A percentile compares a stretch with the other conserved stretches of the same genome.
Evolutionary conservation across 192 early-diverging fungal genomes (phyloP).

Genomic region (Funneliformis mosseae): DNA sequence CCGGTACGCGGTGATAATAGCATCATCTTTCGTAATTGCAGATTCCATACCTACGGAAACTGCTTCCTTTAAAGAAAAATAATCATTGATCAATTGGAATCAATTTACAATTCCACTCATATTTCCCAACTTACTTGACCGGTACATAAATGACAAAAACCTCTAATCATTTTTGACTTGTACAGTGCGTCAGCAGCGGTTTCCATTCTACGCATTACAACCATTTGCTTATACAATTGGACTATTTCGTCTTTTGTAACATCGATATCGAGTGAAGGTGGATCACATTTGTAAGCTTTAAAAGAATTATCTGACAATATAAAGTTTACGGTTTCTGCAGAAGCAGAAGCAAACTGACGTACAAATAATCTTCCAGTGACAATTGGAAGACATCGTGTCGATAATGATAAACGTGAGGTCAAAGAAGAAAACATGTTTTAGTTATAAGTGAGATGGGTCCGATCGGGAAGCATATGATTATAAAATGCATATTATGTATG

Average conservation of each 20-base stretch:
- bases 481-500: not conserved
- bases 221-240: constrained; percentile 86
- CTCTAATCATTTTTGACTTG: constrained; percentile 95
- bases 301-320: constrained; percentile 74
- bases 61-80: constrained; percentile 63
- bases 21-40: constrained; percentile 88
- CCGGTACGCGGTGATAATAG: constrained; percentile 96
- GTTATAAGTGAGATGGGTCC: no score
- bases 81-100: not conserved
- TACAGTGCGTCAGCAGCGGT: constrained; percentile 92
- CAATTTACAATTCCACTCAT: not conserved
- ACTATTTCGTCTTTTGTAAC: constrained; percentile 75
- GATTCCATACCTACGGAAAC: constrained; percentile 91
- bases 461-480: no score
- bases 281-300: constrained; percentile 82
- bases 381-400: not conserved
- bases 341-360: constrained; percentile 4
- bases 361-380: not conserved
- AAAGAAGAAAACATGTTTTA: not conserved
- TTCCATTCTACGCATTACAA: constrained; percentile 88
- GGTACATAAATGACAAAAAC: constrained; percentile 98
- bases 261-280: constrained; percentile 61
- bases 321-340: constrained; percentile 61
- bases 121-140: constrained; percentile 70
- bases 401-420: not conserved